phyloP scores from a whole-genome alignment of 306 rosid species.

The Phaseolus lunatus region DNA sequence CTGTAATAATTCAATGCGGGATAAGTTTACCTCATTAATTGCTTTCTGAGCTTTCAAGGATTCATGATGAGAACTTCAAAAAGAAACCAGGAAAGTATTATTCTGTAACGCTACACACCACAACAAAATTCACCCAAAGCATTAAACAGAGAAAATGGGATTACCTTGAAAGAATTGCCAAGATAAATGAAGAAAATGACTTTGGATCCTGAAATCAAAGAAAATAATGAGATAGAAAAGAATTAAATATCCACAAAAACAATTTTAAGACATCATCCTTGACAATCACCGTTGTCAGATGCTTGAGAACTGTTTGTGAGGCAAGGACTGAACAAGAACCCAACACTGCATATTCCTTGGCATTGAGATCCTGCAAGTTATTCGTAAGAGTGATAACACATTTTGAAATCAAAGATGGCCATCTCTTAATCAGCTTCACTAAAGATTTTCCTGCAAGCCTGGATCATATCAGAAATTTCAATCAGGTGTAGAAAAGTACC shows the following conservation, averaged over 20 bases:
- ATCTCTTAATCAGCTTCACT: conserved; percentile 88
- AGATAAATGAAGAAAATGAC: conserved; percentile 79
- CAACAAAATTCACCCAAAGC: conserved; percentile 35
- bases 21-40: conserved; percentile 83
- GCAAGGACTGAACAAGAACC: conserved; percentile 97
- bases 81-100: conserved; percentile 44
- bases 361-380: conserved; percentile 64
- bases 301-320: conserved; percentile 92
- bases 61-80: conserved; percentile 94
- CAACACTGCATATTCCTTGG: conserved; percentile 84
- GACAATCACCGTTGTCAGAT: conserved; percentile 77
- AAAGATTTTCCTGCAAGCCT: conserved; percentile 96
- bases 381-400: conserved; percentile 81
- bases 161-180: conserved; percentile 97
- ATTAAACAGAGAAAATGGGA: conserved; percentile 29
- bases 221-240: conserved; percentile 47
- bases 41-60: conserved; percentile 97
- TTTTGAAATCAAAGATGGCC: conserved; percentile 95
- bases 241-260: conserved; percentile 37
- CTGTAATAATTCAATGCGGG: conserved; percentile 41
- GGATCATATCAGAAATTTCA: conserved; percentile 44
- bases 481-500: conserved; percentile 41
- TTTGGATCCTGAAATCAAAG: conserved; percentile 74
- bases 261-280: conserved; percentile 39
- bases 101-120: conserved; percentile 35